Evolutionary conservation across 371 early-diverging fungal species (phyloP).

Genomic region (Lichtheimia corymbifera): DNA sequence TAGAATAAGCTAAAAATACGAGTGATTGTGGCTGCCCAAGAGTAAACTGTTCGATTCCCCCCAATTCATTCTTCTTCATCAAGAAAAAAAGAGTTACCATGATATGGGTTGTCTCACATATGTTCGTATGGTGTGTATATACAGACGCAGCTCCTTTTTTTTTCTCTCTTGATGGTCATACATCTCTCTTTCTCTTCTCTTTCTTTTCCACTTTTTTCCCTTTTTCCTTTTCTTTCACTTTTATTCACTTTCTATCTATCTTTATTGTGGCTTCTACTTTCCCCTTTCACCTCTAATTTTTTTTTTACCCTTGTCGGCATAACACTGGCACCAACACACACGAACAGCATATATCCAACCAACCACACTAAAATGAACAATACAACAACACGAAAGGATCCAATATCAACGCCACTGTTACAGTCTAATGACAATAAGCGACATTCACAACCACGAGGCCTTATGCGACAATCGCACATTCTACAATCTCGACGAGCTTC

Average conservation of each 20-base stretch:
- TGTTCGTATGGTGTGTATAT: too few relatives aligned
- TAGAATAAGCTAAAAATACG: conserved; percentile 9
- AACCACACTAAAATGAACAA: neutral
- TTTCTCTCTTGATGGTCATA: conserved; percentile 1
- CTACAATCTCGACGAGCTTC: conserved; percentile 7
- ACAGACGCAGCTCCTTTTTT: neutral
- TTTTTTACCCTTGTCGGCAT: conserved; percentile 5
- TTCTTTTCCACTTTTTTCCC: conserved; percentile 6
- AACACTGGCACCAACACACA: neutral
- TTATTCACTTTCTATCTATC: conserved; percentile 6
- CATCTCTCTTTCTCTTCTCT: neutral
- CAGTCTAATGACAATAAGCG: neutral
- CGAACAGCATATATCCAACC: neutral
- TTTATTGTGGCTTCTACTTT: conserved; percentile 1
- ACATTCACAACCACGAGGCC: neutral
- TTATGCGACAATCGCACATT: neutral
- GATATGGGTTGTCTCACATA: too few relatives aligned
- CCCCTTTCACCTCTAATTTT: neutral
- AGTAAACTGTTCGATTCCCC: too few relatives aligned
- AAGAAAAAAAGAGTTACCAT: too few relatives aligned
- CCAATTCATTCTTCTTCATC: too few relatives aligned
- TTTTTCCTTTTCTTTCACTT: conserved; percentile 1
- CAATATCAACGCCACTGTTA: too few relatives aligned
- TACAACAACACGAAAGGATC: conserved; percentile 1
- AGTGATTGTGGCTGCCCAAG: too few relatives aligned